Evolutionary conservation across 164 flowering plant species (phyloP).

Genomic region (Vitis labrusca): DNA sequence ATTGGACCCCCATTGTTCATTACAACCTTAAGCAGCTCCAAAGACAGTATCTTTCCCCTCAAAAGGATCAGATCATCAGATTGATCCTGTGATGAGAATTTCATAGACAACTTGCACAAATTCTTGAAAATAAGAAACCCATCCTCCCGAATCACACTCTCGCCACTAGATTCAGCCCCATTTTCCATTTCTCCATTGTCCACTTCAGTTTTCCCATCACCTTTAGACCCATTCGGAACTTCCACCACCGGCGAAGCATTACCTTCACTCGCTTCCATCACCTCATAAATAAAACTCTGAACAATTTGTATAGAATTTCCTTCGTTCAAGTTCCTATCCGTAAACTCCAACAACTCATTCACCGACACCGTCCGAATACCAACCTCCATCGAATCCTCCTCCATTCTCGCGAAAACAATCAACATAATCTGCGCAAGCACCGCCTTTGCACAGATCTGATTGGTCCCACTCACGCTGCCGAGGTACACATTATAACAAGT

Average conservation of each 20-base stretch:
- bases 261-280: constrained; percentile 46
- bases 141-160: constrained; percentile 81
- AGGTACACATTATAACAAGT: constrained; percentile 90
- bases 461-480: constrained; percentile 74
- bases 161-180: constrained; percentile 29
- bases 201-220: constrained; percentile 10
- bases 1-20: constrained; percentile 77
- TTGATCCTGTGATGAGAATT: constrained; percentile 80
- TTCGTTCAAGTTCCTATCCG: constrained; percentile 82
- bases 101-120: constrained; percentile 93
- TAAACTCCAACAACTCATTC: constrained; percentile 62
- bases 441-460: constrained; percentile 94
- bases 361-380: constrained; percentile 48
- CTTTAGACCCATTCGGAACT: background rate
- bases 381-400: constrained; percentile 66
- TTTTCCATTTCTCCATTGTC: constrained; percentile 20
- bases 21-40: constrained; percentile 80
- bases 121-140: constrained; percentile 82
- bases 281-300: constrained; percentile 74
- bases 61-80: constrained; percentile 83
- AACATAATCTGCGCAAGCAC: constrained; percentile 84
- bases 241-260: no score
- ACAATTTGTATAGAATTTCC: constrained; percentile 66
- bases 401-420: constrained; percentile 73
- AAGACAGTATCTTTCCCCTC: constrained; percentile 87